phyloP scores from a whole-genome alignment of 2,329 filamentous ascomycete species.

The Alternaria sp. region DNA sequence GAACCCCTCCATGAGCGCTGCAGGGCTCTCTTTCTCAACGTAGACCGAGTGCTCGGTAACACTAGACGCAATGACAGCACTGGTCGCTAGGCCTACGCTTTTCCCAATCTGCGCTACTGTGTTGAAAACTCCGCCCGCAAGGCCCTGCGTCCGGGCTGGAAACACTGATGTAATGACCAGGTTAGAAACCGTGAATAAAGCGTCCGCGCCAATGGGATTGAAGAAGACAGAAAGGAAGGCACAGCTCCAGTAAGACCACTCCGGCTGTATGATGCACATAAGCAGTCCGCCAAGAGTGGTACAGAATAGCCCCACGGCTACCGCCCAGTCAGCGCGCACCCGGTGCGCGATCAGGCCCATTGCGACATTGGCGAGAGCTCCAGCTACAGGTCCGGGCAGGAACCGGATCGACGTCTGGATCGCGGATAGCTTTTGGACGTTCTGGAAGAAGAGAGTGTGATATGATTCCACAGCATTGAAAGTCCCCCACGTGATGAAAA shows the following conservation, averaged over 20 bases:
- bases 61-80: constrained; percentile 49
- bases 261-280: constrained; percentile 48
- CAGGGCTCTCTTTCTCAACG: constrained; percentile 41
- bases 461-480: constrained; percentile 26
- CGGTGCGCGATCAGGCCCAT: constrained; percentile 59
- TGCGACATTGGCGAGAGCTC: constrained; percentile 53
- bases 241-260: constrained; percentile 59
- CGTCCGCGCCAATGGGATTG: constrained; percentile 55
- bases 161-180: constrained; percentile 55
- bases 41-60: constrained; percentile 33
- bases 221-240: constrained; percentile 56
- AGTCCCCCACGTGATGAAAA: constrained; percentile 51
- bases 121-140: constrained; percentile 58
- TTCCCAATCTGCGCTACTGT: constrained; percentile 56
- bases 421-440: constrained; percentile 48
- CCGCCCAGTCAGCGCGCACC: constrained; percentile 54
- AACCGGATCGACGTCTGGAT: constrained; percentile 54
- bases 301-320: constrained; percentile 48
- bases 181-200: constrained; percentile 55
- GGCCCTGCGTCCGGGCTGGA: constrained; percentile 51
- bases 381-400: constrained; percentile 52
- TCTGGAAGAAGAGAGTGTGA: constrained; percentile 56
- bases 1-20: constrained; percentile 53
- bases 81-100: constrained; percentile 51
- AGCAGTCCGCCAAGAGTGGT: constrained; percentile 25